phyloP scores from a whole-genome alignment of 441 rosid species.

The Viola pubescens region DNA sequence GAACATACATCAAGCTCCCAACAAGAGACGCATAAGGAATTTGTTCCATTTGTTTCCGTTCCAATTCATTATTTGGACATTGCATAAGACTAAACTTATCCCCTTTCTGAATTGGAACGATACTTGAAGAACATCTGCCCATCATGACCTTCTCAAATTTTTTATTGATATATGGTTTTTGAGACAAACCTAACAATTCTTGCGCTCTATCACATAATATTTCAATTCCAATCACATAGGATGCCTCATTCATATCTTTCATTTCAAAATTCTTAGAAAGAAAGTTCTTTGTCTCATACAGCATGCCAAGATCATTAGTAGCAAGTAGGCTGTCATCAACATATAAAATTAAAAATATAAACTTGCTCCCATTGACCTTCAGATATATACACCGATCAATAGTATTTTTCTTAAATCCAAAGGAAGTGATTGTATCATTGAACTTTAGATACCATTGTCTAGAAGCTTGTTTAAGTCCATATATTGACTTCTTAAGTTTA shows the following conservation, averaged over 20 bases:
- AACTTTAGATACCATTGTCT: background rate
- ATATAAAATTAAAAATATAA: too few relatives aligned
- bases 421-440: background rate
- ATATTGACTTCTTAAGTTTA: background rate
- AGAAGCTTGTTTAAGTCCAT: background rate
- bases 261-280: too few relatives aligned
- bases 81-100: background rate
- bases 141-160: background rate
- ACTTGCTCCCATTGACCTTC: background rate
- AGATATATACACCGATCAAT: background rate
- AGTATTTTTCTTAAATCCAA: background rate
- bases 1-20: background rate
- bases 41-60: background rate
- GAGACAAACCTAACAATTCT: background rate
- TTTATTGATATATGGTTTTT: too few relatives aligned
- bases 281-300: background rate
- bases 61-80: background rate
- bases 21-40: background rate
- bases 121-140: background rate
- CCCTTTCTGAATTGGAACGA: background rate
- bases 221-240: background rate
- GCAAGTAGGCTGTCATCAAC: background rate
- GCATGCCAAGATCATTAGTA: background rate
- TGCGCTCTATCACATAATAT: background rate
- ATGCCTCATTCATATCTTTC: background rate